Evolutionary conservation across 768 basidiomycete genomes (phyloP).

Genomic region (Serendipita sp.): DNA sequence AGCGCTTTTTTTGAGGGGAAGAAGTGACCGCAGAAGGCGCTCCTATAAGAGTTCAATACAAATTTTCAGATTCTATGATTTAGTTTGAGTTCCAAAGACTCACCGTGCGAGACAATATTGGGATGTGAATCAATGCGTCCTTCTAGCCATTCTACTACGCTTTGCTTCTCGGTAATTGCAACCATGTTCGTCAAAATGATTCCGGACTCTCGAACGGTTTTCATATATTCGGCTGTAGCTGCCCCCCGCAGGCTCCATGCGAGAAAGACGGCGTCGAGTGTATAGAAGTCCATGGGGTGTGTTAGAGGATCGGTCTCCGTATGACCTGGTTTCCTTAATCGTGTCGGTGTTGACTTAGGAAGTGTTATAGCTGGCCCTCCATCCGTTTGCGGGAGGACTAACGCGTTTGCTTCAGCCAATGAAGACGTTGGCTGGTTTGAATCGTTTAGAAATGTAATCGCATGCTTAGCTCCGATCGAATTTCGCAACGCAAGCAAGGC

Average conservation of each 20-base stretch:
- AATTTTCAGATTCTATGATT: background rate
- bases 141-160: conserved; percentile 72
- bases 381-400: conserved; percentile 35
- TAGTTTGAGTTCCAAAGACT: conserved; percentile 34
- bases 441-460: conserved; percentile 33
- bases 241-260: conserved; percentile 65
- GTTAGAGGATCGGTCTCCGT: conserved; percentile 24
- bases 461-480: conserved; percentile 38
- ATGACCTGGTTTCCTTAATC: conserved; percentile 52
- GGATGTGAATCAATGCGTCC: conserved; percentile 34
- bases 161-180: conserved; percentile 73
- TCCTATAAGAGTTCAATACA: conserved; percentile 6
- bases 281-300: conserved; percentile 44
- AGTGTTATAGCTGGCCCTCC: conserved; percentile 24
- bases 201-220: conserved; percentile 59
- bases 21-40: conserved; percentile 20
- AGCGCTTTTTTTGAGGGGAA: conserved; percentile 53
- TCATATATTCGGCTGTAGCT: conserved; percentile 74
- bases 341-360: conserved; percentile 60
- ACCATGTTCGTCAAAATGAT: conserved; percentile 56
- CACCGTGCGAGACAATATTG: conserved; percentile 30
- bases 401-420: conserved; percentile 42
- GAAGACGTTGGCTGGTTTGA: conserved; percentile 25
- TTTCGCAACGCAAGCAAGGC: conserved; percentile 40
- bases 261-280: conserved; percentile 69